Evolutionary conservation across 176 grass and related monocot species (phyloP).

Genomic region (Juncus effusus): DNA sequence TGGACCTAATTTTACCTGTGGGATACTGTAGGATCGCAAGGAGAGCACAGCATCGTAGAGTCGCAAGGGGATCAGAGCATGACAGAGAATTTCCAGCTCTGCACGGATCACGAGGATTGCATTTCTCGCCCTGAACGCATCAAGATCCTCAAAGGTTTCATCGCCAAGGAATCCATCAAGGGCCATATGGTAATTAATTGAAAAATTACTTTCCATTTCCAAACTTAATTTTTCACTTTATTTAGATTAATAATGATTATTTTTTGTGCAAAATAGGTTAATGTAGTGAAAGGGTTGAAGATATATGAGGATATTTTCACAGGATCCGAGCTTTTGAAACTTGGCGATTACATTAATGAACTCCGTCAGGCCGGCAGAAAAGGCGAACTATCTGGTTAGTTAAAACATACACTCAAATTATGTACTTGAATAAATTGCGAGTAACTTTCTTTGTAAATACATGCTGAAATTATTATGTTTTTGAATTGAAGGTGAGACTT

Average conservation of each 20-base stretch:
- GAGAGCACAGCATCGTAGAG: constrained; percentile 48
- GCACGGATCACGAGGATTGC: constrained; percentile 65
- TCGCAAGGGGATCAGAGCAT: constrained; percentile 30
- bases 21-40: constrained; percentile 58
- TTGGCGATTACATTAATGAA: constrained; percentile 75
- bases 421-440: constrained; percentile 8
- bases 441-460: background rate
- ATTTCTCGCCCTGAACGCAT: constrained; percentile 68
- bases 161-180: constrained; percentile 93
- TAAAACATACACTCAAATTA: constrained; percentile 7
- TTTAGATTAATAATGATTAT: constrained; percentile 4
- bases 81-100: constrained; percentile 50
- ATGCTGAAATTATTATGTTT: background rate
- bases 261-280: constrained; percentile 60
- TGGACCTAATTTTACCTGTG: no score
- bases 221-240: no score
- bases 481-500: constrained; percentile 73
- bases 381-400: constrained; percentile 93
- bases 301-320: constrained; percentile 92
- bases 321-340: constrained; percentile 63
- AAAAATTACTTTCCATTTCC: constrained; percentile 21
- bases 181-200: constrained; percentile 93
- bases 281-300: constrained; percentile 97
- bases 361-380: constrained; percentile 87
- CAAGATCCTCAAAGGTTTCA: constrained; percentile 95